Evolutionary conservation across 345 rosid species (phyloP).

Genomic region (Syzygium aromaticum): DNA sequence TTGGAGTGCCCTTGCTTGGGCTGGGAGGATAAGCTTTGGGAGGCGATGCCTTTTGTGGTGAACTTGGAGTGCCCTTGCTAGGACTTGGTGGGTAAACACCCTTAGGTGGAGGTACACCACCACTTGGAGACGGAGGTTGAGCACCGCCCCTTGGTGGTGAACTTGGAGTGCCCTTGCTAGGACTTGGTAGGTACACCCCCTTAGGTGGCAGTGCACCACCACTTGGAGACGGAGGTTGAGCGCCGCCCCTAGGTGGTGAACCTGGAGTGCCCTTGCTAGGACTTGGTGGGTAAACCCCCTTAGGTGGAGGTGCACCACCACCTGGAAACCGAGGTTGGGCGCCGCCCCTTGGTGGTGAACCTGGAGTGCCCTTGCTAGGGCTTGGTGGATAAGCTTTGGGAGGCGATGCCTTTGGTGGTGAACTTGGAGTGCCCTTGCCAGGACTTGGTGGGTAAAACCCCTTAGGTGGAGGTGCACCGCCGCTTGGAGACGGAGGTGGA

Average conservation of each 20-base stretch:
- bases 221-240: conserved; percentile 2
- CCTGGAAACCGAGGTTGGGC: neutral
- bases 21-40: neutral
- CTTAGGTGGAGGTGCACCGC: neutral
- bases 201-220: neutral
- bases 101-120: neutral
- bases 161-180: neutral
- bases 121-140: neutral
- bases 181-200: neutral
- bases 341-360: neutral
- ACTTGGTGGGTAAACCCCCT: neutral
- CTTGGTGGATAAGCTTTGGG: neutral
- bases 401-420: conserved; percentile 5
- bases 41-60: conserved; percentile 4
- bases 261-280: neutral
- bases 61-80: neutral
- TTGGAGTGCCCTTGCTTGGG: neutral
- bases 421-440: neutral
- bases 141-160: neutral
- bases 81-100: neutral
- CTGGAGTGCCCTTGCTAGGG: neutral
- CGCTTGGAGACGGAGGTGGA: neutral
- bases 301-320: neutral
- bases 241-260: neutral
- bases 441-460: conserved; percentile 1